Percentiles rank a stretch among this genome's conserved stretches.
Conservation (phyloP, 345 rosid genomes). For the Sisymbrium altissimum region DNA sequence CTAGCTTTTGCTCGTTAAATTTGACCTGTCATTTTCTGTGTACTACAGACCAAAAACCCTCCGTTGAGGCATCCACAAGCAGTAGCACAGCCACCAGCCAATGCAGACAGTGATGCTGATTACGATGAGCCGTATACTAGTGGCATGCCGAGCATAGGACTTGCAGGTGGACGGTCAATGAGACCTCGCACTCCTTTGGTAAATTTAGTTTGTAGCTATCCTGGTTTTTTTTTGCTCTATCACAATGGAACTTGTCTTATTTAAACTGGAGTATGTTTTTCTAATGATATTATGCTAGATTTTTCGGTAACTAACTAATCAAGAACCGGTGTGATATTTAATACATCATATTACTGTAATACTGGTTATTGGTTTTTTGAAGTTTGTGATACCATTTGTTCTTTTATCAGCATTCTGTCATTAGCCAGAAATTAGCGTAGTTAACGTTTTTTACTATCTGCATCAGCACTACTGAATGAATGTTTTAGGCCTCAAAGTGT, state of each 20-base stretch:
- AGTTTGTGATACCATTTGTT: not conserved
- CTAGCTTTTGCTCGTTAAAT: not conserved
- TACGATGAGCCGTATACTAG: constrained; percentile 27
- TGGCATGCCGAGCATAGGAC: constrained; percentile 45
- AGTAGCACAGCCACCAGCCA: constrained; percentile 21
- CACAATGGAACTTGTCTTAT: not conserved
- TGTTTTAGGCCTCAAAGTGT: not conserved
- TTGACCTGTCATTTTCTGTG: constrained; percentile 1
- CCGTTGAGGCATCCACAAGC: constrained; percentile 34
- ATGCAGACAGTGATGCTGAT: constrained; percentile 40
- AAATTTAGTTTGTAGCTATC: constrained; percentile 16
- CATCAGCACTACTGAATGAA: not conserved
- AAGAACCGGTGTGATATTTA: not conserved
- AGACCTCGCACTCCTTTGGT: constrained; percentile 49
- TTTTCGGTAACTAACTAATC: not conserved
- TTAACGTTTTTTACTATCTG: not conserved
- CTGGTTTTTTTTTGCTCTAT: not conserved
- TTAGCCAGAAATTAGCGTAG: not conserved
- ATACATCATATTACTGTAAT: not conserved
- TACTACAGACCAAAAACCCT: constrained; percentile 32
- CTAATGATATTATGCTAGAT: not conserved
- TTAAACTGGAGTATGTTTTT: too few relatives aligned
- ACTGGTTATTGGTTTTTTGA: not conserved
- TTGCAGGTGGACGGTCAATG: constrained; percentile 49
- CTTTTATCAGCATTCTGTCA: not conserved